phyloP scores from a whole-genome alignment of 192 early-diverging fungal genomes.

The Backusella mclennaniae region DNA sequence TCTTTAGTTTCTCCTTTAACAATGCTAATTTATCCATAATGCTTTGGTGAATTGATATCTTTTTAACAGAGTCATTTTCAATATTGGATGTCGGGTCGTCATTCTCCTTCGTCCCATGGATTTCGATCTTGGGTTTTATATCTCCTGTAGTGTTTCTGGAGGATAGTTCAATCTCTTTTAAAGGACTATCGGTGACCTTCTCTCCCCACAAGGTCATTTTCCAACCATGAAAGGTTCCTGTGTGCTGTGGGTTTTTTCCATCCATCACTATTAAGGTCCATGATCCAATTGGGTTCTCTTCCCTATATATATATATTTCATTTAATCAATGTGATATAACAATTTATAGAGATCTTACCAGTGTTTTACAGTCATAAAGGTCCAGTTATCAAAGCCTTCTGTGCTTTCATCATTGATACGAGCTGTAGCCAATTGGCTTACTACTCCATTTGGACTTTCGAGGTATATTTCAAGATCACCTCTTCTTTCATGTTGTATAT shows the following conservation, averaged over 20 bases:
- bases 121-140: neutral
- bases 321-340: neutral
- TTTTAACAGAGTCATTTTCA: neutral
- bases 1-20: neutral
- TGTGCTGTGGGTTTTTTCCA: slow-evolving; percentile 45
- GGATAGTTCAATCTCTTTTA: neutral
- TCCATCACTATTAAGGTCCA: slow-evolving; percentile 79
- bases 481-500: slow-evolving; percentile 75
- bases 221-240: slow-evolving; percentile 67
- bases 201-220: slow-evolving; percentile 72
- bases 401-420: slow-evolving; percentile 64
- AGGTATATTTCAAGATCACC: slow-evolving; percentile 87
- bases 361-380: slow-evolving; percentile 94
- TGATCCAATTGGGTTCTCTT: slow-evolving; percentile 78
- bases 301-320: slow-evolving; percentile 54
- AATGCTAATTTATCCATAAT: neutral
- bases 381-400: slow-evolving; percentile 83
- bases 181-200: neutral
- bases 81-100: neutral
- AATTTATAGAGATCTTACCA: slow-evolving; percentile 57
- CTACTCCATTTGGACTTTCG: slow-evolving; percentile 67
- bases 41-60: neutral
- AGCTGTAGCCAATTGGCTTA: slow-evolving; percentile 64
- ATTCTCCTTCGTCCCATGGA: neutral
- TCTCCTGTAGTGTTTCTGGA: neutral